These are phyloP conservation scores for Proliferodiscus dingleyae DNA, from an alignment of 2,329 filamentous ascomycete species.

Conservation along the genomic window DNA sequence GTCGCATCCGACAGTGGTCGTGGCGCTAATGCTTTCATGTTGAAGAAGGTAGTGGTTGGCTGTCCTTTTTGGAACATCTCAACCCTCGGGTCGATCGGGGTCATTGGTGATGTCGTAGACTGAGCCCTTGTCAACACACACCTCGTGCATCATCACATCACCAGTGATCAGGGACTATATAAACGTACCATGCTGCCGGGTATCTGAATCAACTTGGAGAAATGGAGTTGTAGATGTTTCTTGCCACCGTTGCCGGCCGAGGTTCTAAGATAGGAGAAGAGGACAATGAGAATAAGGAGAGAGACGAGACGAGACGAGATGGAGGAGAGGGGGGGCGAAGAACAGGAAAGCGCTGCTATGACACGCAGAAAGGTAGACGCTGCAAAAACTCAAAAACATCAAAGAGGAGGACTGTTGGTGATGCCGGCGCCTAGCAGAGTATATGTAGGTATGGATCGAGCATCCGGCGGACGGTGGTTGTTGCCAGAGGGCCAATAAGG, in stretches of 20 bases:
- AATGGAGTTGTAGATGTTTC: constrained; percentile 22
- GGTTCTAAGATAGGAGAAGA: constrained; percentile 21
- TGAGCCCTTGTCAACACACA: constrained; percentile 22
- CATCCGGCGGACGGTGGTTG: constrained; percentile 6
- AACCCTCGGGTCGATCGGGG: constrained; percentile 27
- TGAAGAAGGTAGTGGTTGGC: constrained; percentile 56
- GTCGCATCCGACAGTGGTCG: constrained; percentile 68
- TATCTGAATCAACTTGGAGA: constrained; percentile 21
- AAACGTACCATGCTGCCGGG: constrained; percentile 25
- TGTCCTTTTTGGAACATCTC: constrained; percentile 44
- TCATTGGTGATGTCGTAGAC: constrained; percentile 23
- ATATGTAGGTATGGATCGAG: constrained; percentile 30
- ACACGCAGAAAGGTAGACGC: constrained; percentile 18
- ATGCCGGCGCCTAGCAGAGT: constrained; percentile 28
- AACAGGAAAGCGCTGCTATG: constrained; percentile 23
- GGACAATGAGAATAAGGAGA: constrained; percentile 11
- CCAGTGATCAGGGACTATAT: neutral
- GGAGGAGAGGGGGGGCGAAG: too few species aligned
- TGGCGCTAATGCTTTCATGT: constrained; percentile 45
- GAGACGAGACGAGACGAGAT: too few species aligned
- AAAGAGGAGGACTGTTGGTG: constrained; percentile 20
- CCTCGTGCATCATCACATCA: neutral
- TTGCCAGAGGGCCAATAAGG: constrained; percentile 25
- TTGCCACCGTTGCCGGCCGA: constrained; percentile 30
- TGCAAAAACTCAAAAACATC: constrained; percentile 26